These are phyloP conservation scores for Jaltomata sinuosa DNA, from an alignment of 257 asterid genomes.

Conservation along the genomic window DNA sequence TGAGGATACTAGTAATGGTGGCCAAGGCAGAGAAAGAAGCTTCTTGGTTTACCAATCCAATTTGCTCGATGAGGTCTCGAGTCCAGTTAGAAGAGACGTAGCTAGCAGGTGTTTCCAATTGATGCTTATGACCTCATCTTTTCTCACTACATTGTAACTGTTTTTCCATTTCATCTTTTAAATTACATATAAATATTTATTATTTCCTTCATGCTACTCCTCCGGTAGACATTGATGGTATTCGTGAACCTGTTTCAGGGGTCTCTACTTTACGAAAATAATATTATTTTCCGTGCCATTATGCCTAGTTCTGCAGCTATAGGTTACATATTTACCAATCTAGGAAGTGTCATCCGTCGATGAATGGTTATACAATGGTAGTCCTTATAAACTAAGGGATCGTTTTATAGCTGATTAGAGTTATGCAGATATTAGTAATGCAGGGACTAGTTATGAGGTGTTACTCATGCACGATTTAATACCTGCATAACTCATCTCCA, in stretches of 20 bases:
- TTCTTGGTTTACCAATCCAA: constrained; percentile 17
- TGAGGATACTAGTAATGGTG: constrained; percentile 14
- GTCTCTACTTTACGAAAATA: too few species aligned
- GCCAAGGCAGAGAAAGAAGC: constrained; percentile 26
- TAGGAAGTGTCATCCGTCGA: neutral
- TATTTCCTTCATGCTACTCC: neutral
- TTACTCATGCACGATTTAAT: too few species aligned
- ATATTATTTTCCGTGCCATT: neutral
- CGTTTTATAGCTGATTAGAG: neutral
- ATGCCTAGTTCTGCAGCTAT: neutral
- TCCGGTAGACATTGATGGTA: neutral
- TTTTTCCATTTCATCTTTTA: neutral
- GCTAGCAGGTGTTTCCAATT: constrained; percentile 30
- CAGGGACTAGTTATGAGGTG: neutral
- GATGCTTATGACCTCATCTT: neutral
- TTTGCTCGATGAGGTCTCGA: constrained; percentile 25
- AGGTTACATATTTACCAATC: neutral
- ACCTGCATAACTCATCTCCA: too few species aligned
- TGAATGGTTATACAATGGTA: too few species aligned
- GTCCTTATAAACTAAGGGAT: neutral
- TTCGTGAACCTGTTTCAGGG: neutral
- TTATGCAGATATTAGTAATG: neutral
- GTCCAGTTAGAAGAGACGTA: constrained; percentile 41
- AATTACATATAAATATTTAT: neutral
- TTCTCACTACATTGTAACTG: too few species aligned